Base-by-base conservation (phyloP, 202 grass and related monocot genomes). In the Digitaria exilis region DNA sequence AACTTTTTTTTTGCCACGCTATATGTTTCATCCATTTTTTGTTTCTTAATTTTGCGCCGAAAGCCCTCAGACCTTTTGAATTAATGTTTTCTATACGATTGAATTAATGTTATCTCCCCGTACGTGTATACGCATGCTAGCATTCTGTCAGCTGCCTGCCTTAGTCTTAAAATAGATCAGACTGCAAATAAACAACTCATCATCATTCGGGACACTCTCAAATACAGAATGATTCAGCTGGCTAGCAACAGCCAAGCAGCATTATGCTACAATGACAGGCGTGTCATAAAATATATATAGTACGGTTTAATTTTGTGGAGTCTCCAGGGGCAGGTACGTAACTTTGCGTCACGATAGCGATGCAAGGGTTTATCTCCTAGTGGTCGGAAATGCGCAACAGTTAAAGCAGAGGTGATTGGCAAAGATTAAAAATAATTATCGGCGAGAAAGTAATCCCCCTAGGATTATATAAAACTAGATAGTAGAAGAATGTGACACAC, bases 331-430 rank as follows among this genome's bases (percentile, higher is more conserved):
- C 16, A 83, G 22, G 2, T 6, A 31, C 34, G 68, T 83, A 84
- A 84, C 62, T 87, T 64, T 2, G 0, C 34, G 25, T 9, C 42
- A 11, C 32, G 70, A 90, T 8, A 2, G 75, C 42, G 88, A 84
- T 15, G 22, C 64, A 16, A 46, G 69, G 46, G 87, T 90, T 90
- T 75, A 76, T 70, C 84, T 76, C 80, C 75, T 71, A 71, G 76
- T 79, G 63, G 84, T 80, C 76, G 70, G 80, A 65, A 71, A 76
- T 39, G 18, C 5, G 31, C 14, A 22, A 30, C 63, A 80, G 82
- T 86, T 60, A 76, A 77, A 58, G 29, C 82, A 86, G 86, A n/a
- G 78, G 13, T 11, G 49, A 89, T 43, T n/a, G 29, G 1, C 12
- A 2, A 28, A 8, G 30, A 61, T 67, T 68, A 61, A 48, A 62